These are phyloP conservation scores for Cymbopogon flexuosus DNA, from an alignment of 202 grass and related monocot species.

Conservation along the genomic window DNA sequence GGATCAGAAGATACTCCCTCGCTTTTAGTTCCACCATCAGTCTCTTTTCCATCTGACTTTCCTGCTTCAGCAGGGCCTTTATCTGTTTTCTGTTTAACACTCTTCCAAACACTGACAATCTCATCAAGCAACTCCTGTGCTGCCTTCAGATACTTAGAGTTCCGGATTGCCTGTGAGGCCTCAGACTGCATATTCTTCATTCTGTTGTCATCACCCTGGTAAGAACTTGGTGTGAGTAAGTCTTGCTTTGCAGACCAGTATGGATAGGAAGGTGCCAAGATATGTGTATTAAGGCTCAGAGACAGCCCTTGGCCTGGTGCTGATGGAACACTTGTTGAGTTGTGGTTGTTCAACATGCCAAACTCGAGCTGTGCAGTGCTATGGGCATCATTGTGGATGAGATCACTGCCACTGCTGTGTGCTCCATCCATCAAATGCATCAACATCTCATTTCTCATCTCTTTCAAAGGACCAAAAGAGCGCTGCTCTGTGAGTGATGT, in stretches of 20 bases:
- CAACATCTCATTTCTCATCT: constrained; percentile 65
- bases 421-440: constrained; percentile 60
- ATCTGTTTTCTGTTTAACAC: constrained; percentile 62
- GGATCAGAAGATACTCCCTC: constrained; percentile 52
- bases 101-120: constrained; percentile 75
- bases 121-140: constrained; percentile 91
- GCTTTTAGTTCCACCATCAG: constrained; percentile 49
- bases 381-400: constrained; percentile 50
- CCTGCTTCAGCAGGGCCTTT: constrained; percentile 49
- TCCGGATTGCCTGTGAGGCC: constrained; percentile 46
- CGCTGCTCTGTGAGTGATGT: constrained; percentile 30
- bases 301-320: constrained; percentile 81
- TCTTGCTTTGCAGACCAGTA: constrained; percentile 60
- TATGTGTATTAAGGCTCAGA: constrained; percentile 77
- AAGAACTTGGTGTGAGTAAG: constrained; percentile 35
- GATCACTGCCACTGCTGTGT: constrained; percentile 36
- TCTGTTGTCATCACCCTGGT: constrained; percentile 52
- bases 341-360: constrained; percentile 61
- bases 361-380: constrained; percentile 49
- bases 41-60: constrained; percentile 47
- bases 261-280: constrained; percentile 64
- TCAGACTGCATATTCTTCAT: constrained; percentile 68
- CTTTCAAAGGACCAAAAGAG: constrained; percentile 49
- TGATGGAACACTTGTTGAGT: constrained; percentile 46
- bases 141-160: constrained; percentile 80